Evolutionary conservation across 2,329 filamentous ascomycete genomes (phyloP).

Genomic region (Scedosporium boydii): DNA sequence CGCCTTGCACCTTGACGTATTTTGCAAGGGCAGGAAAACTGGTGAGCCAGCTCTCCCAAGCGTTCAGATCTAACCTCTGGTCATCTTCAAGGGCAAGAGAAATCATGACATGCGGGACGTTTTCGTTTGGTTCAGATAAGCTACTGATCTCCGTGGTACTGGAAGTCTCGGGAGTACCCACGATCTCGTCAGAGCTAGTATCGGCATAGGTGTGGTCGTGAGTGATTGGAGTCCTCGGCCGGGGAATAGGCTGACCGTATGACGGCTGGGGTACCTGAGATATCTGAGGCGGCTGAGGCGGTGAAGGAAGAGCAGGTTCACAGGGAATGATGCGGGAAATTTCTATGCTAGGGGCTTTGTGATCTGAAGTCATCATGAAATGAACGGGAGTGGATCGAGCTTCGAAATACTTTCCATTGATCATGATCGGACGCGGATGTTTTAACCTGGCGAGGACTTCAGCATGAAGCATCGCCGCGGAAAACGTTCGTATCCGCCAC

Average conservation of each 20-base stretch:
- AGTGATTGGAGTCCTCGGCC: neutral
- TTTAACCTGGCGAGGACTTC: conserved; percentile 51
- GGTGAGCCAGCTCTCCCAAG: conserved; percentile 48
- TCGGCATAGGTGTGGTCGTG: conserved; percentile 1
- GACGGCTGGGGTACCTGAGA: neutral
- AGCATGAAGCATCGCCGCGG: conserved; percentile 51
- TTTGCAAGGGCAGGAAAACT: conserved; percentile 48
- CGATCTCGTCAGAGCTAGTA: conserved; percentile 5
- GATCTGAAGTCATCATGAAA: conserved; percentile 55
- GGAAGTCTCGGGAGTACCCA: conserved; percentile 9
- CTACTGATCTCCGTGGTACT: conserved; percentile 11
- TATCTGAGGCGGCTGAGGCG: conserved; percentile 13
- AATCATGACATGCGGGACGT: conserved; percentile 51
- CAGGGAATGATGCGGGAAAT: conserved; percentile 30
- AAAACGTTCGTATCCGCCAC: conserved; percentile 45
- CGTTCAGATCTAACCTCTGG: conserved; percentile 45
- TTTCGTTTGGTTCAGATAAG: conserved; percentile 36
- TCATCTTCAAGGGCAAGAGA: conserved; percentile 49
- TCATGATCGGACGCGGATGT: conserved; percentile 46
- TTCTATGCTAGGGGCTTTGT: conserved; percentile 49
- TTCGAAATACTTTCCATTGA: conserved; percentile 49
- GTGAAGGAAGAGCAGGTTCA: conserved; percentile 25
- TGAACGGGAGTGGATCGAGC: conserved; percentile 50
- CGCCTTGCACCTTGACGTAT: conserved; percentile 50
- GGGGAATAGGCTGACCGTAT: neutral